phyloP scores from a whole-genome alignment of 73 alveolate genomes.

The Tetrahymena borealis region DNA sequence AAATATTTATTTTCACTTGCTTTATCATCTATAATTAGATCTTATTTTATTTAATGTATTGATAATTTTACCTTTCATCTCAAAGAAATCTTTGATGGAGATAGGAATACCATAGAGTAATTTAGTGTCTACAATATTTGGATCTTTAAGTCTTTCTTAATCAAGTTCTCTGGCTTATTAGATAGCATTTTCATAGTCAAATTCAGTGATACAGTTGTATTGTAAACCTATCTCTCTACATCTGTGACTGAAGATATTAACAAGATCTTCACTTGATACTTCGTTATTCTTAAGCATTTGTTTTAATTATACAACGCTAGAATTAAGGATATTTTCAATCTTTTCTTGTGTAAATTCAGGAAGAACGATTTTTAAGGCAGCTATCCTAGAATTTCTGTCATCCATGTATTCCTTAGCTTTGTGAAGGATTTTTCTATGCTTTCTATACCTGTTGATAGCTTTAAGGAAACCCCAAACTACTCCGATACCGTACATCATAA shows the following conservation, averaged over 20 bases:
- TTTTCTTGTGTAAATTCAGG: neutral
- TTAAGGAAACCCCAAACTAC: neutral
- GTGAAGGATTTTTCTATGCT: neutral
- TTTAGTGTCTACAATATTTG: neutral
- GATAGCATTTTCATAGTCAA: neutral
- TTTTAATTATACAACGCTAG: neutral
- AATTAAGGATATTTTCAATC: neutral
- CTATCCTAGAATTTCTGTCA: neutral
- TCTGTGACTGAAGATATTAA: neutral
- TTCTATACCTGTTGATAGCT: neutral
- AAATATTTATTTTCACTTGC: neutral
- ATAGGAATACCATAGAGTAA: conserved; percentile 64
- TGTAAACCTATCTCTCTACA: neutral
- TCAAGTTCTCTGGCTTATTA: neutral
- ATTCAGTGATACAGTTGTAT: neutral
- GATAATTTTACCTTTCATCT: neutral
- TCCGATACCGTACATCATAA: neutral
- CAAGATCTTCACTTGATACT: neutral
- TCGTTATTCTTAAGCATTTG: neutral
- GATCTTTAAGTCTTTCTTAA: neutral
- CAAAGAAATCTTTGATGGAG: conserved; percentile 49
- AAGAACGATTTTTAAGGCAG: neutral
- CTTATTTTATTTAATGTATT: no score
- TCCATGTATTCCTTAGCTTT: neutral
- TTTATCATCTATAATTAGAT: no score